phyloP scores from a whole-genome alignment of 73 alveolate genomes.

The Tetrahymena elliotti region DNA sequence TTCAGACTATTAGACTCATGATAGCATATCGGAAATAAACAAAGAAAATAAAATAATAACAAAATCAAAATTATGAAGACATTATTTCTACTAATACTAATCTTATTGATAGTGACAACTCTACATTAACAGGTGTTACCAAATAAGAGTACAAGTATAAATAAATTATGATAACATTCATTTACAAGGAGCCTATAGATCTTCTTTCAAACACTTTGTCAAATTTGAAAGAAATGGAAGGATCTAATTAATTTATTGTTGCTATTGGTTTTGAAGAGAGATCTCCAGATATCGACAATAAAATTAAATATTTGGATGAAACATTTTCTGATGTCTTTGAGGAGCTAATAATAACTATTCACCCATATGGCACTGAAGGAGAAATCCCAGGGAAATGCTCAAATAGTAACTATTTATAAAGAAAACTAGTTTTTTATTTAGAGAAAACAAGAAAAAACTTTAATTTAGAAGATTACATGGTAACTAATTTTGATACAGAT shows the following conservation, averaged over 20 bases:
- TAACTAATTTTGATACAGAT: constrained; percentile 40
- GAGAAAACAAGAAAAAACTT: neutral
- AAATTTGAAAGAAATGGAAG: neutral
- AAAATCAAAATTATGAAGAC: neutral
- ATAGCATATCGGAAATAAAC: neutral
- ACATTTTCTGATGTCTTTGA: neutral
- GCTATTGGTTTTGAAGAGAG: constrained; percentile 39
- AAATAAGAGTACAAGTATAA: neutral
- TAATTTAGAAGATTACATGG: constrained; percentile 5
- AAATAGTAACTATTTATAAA: constrained; percentile 17
- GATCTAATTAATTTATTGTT: constrained; percentile 29
- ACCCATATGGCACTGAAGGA: constrained; percentile 33
- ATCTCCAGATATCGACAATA: constrained; percentile 20
- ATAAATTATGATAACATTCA: constrained; percentile 39
- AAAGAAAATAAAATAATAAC: no score
- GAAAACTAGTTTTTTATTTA: neutral
- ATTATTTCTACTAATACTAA: neutral
- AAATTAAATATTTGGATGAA: neutral
- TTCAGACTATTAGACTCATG: neutral
- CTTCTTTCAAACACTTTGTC: neutral
- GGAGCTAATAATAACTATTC: constrained; percentile 21
- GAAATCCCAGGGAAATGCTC: constrained; percentile 55
- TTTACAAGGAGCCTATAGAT: constrained; percentile 43
- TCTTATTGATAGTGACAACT: neutral
- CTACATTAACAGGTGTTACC: neutral